Evolutionary conservation across 257 asterid species (phyloP), one percentile per base, ranked within the genome.

Genomic region (Sherardia arvensis): DNA sequence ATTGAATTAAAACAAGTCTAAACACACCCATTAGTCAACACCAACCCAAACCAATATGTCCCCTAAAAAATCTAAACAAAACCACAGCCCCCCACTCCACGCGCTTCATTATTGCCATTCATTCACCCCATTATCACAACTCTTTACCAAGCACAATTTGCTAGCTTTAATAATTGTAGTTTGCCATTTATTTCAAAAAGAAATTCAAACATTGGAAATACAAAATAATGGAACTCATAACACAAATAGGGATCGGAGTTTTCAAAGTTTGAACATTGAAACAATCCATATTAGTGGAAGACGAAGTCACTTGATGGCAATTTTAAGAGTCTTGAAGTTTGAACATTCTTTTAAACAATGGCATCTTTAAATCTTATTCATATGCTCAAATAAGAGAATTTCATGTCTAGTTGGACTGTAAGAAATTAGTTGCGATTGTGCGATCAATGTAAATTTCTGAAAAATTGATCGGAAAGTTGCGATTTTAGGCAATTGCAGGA

Each of bases 11-110:
- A 73, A 75, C 74, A 36, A 17, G 32, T 68, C 57, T 47, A 65
- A 68, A 67, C 61, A 25, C n/a, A 53, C 55, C 65, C 58, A 32
- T 51, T 71, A 73, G 80, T 76, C 84, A 80, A 80, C 71, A 76
- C 70, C 82, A 78, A 80, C 73, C 76, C 81, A 72, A 69, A 29
- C 82, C 69, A 68, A 67, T 36, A 4, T 72, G 72, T 71, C 62
- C 65, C 66, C 51, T 32, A 3, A 40, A 20, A 64, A 38, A 25
- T 7, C 17, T 2, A 56, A 67, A 55, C n/a, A 15, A 30, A 25
- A 5, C 23, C 22, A 83, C 61, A 3, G 78, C 72, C 62, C 77
- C 48, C 22, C 57, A 49, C n/a, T 14, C 63, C 63, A 59, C 47
- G 47, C 59, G 68, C 59, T 64, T 54, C 66, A 69, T 70, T 49